Base-by-base conservation (phyloP, 176 grass and related monocot genomes). In the Oryza glaberrima region DNA sequence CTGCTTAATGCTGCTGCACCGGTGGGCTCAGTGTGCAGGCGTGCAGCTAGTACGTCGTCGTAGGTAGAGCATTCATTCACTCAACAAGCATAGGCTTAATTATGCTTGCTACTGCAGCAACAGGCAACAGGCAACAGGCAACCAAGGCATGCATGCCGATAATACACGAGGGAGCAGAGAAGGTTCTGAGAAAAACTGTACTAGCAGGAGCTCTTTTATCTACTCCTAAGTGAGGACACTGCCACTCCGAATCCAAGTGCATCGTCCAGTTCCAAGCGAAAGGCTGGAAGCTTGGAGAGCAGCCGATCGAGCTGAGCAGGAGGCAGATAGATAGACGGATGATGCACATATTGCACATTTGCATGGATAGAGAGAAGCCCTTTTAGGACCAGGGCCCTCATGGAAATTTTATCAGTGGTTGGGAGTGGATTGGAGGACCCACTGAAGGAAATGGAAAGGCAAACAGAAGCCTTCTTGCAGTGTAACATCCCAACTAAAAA, bases 181-280 rank as follows among this genome's bases (percentile, higher is more conserved):
- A 73, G 88, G 58, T 90, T 82, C 68, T 48, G 65, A 48, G 54
- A n/a, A 20, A 58, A 8, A 58, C 54, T n/a, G 54, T 58, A 58
- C 17, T 7, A 5, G 14, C 2, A 45, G 6, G 40, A 41, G 34
- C 38, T 85, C 47, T 44, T 44, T 44, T 44, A 44, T 11, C 43
- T 15, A 14, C 12, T 49, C 47, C 12, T 49, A 49, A 13, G 47
- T 49, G 47, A 49, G 47, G 47, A 52, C 49, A 51, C 16, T 51
- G 13, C 48, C 48, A 51, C 72, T 67, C 26, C 13, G 46, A 32
- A 32, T 38, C 12, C 7, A 14, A 40, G 19, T 3, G 72, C 9
- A 52, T 32, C 14, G 1, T 41, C 40, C 40, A 41, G 40, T 41
- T 7, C 54, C 54, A 58, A 58, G 19, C 6, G 17, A 58, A 58